A percentile compares a stretch with the other conserved stretches of the same genome.
Conservation (phyloP, 2,329 filamentous ascomycete genomes). For the Talaromyces sp. region DNA sequence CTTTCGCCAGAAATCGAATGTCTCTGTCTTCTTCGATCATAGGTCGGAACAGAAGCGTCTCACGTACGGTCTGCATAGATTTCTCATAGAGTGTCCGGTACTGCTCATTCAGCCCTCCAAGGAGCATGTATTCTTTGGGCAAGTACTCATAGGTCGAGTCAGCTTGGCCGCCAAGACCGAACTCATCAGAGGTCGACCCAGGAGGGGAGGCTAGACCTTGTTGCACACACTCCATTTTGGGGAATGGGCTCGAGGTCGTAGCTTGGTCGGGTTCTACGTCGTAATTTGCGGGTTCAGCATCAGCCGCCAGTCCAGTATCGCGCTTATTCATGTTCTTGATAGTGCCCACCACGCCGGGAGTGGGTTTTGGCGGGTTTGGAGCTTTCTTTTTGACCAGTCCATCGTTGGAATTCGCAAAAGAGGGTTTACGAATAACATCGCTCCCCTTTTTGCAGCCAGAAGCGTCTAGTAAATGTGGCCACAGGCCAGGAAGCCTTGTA, state of each 20-base stretch:
- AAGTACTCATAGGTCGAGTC: constrained; percentile 48
- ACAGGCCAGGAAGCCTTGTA: constrained; percentile 70
- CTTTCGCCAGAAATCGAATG: constrained; percentile 36
- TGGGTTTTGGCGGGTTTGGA: not conserved
- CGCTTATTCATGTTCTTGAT: constrained; percentile 18
- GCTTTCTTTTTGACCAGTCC: constrained; percentile 9
- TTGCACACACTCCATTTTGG: constrained; percentile 27
- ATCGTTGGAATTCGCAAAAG: constrained; percentile 18
- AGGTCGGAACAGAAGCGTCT: constrained; percentile 40
- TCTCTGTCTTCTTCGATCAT: constrained; percentile 36
- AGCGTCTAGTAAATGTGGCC: constrained; percentile 70
- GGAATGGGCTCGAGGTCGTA: not conserved
- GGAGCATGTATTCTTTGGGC: constrained; percentile 44
- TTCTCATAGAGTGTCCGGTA: constrained; percentile 40
- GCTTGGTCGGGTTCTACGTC: constrained; percentile 8
- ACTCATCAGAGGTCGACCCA: constrained; percentile 28
- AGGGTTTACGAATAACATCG: not conserved
- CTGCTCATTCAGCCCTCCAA: constrained; percentile 38
- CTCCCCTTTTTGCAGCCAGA: constrained; percentile 60
- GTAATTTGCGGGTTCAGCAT: constrained; percentile 24
- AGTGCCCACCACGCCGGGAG: not conserved
- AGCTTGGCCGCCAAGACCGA: constrained; percentile 39
- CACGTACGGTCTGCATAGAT: constrained; percentile 32
- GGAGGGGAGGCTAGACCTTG: constrained; percentile 35
- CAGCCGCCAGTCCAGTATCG: constrained; percentile 17